Evolutionary conservation across 352 stramenopile genomes (phyloP), one percentile per base, ranked within the genome.

Genomic region (Globisporangium lucens): DNA sequence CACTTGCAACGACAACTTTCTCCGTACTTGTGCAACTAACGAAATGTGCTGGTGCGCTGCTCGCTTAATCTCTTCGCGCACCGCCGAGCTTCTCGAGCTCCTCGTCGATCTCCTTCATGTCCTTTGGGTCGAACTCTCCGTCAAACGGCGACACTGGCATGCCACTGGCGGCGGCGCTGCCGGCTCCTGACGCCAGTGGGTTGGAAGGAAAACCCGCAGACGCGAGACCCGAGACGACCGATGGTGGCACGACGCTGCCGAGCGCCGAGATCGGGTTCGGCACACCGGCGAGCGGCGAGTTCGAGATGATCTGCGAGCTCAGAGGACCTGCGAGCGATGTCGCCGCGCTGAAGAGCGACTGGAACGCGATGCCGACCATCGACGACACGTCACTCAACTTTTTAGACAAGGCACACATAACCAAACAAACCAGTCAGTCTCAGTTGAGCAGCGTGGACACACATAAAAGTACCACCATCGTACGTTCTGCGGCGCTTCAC

Each of bases 401-500:
- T 24, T 24, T 24, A 24, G 24, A 24, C 24, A 24, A 24, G 24
- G 24, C 24, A 24, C 24, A 24, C 24, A 24, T 24, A 24, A 24
- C 24, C 24, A 24, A 24, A 24, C 24, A 24, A 24, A 24, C 24
- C 24, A 24, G 24, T 24, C 24, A 24, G 24, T 24, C 24, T 24
- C 24, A 24, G 24, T 24, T 24, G 24, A 24, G 24, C 24, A 24
- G 24, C 24, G 24, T 24, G 24, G 24, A 24, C 35, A n/a, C 24
- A 58, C 5, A 38, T 2, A 12, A 24, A 24, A 20, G 20, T 3
- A 24, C 46, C 8, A 24, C 4, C 9, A 33, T 80, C 86, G 61
- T 83, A 95, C 88, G 63, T 91, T 94, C 56, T 91, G 83, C 1
- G 88, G 88, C 10, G 91, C 35, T 47, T 96, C 87, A 64, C 85